These are phyloP conservation scores for Kwoniella mangroviensis DNA, from an alignment of 768 basidiomycete species.

Conservation along the genomic window DNA sequence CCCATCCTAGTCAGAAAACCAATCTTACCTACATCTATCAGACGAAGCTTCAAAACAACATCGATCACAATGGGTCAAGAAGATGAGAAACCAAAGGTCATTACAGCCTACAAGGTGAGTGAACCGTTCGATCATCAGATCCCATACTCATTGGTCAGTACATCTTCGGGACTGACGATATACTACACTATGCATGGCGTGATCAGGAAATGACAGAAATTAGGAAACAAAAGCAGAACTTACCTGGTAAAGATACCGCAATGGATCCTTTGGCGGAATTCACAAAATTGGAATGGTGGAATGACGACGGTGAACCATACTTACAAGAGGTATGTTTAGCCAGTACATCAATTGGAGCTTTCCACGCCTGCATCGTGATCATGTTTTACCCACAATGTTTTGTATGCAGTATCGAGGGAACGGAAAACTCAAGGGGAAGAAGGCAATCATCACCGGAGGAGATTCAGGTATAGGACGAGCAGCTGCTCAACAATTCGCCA, in stretches of 20 bases:
- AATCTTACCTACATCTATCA: background rate
- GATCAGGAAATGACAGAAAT: slow-evolving; percentile 47
- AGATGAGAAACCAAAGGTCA: slow-evolving; percentile 44
- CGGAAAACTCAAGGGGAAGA: slow-evolving; percentile 61
- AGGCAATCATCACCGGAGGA: slow-evolving; percentile 53
- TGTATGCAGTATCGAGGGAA: slow-evolving; percentile 61
- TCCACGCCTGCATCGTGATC: too few relatives aligned
- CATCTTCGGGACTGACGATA: too few relatives aligned
- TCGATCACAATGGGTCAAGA: slow-evolving; percentile 34
- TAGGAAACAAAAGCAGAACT: slow-evolving; percentile 60
- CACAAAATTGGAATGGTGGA: slow-evolving; percentile 61
- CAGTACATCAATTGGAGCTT: background rate
- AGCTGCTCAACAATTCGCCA: slow-evolving; percentile 57
- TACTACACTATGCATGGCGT: background rate
- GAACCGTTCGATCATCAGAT: background rate
- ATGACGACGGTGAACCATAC: slow-evolving; percentile 63
- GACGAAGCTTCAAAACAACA: slow-evolving; percentile 20
- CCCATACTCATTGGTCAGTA: too few relatives aligned
- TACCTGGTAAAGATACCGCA: slow-evolving; percentile 64
- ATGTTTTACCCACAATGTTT: too few relatives aligned
- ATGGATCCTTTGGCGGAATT: slow-evolving; percentile 60
- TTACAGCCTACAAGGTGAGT: slow-evolving; percentile 51
- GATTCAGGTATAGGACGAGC: slow-evolving; percentile 52
- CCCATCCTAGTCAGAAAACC: slow-evolving; percentile 3
- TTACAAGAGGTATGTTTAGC: slow-evolving; percentile 56